Evolutionary conservation across 1,284 basidiomycete genomes (phyloP).

Genomic region (Violaceomyces palustris): DNA sequence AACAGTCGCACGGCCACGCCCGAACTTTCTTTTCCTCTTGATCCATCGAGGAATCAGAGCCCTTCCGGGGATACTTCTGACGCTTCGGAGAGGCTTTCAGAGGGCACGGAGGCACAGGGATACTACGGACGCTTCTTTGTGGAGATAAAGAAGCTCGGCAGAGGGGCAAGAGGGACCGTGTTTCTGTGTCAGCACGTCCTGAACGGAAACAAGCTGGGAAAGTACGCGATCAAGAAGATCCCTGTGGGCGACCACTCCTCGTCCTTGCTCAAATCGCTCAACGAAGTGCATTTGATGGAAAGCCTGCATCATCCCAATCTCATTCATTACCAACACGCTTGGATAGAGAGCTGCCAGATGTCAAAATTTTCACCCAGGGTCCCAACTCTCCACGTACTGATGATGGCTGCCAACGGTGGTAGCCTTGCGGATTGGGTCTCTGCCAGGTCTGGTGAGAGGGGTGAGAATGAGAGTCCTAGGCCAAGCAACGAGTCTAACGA

Average conservation of each 20-base stretch:
- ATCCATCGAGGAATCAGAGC: too few species aligned
- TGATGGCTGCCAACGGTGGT: slow-evolving; percentile 51
- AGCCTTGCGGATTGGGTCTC: slow-evolving; percentile 47
- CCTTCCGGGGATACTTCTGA: too few species aligned
- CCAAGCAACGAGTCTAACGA: too few species aligned
- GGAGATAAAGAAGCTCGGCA: slow-evolving; percentile 77
- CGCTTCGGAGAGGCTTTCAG: too few species aligned
- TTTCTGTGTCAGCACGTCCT: slow-evolving; percentile 78
- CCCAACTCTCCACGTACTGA: slow-evolving; percentile 46
- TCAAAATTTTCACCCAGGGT: slow-evolving; percentile 38
- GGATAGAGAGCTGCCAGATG: slow-evolving; percentile 64
- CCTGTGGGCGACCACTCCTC: slow-evolving; percentile 67
- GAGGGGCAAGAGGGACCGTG: slow-evolving; percentile 86
- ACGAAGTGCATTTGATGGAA: slow-evolving; percentile 73
- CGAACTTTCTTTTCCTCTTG: too few species aligned
- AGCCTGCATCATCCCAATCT: slow-evolving; percentile 84
- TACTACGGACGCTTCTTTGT: slow-evolving; percentile 71
- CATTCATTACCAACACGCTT: slow-evolving; percentile 88
- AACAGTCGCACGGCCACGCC: too few species aligned
- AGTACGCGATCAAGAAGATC: slow-evolving; percentile 81
- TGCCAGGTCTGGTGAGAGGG: slow-evolving; percentile 20
- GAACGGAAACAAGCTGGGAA: slow-evolving; percentile 70
- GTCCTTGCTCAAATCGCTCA: slow-evolving; percentile 31
- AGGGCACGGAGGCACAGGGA: slow-evolving; percentile 52
- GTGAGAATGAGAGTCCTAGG: background rate